Conservation (phyloP, 495 filamentous ascomycete species). For the Rhypophila decipiens region DNA sequence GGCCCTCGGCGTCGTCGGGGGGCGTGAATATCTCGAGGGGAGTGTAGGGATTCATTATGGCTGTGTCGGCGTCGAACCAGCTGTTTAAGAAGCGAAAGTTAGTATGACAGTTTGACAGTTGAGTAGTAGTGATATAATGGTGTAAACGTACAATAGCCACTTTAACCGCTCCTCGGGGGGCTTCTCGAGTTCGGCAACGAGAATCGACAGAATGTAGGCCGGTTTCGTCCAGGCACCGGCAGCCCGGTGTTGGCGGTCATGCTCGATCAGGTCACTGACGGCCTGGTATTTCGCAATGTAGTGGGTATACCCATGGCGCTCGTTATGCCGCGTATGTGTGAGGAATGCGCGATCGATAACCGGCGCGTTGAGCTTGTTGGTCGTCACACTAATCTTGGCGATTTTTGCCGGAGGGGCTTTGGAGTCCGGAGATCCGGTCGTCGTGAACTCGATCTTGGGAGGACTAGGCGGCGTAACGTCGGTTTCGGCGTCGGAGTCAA, state of each 20-base stretch:
- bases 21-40: constrained; percentile 48
- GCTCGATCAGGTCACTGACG: constrained; percentile 19
- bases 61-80: constrained; percentile 49
- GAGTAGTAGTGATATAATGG: too few relatives aligned
- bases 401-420: constrained; percentile 6
- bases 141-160: constrained; percentile 46
- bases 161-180: constrained; percentile 39
- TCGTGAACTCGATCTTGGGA: too few relatives aligned
- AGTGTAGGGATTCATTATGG: constrained; percentile 47
- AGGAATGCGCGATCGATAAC: constrained; percentile 18
- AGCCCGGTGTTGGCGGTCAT: constrained; percentile 13
- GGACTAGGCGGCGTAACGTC: too few relatives aligned
- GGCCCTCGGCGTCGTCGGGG: constrained; percentile 24
- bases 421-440: too few relatives aligned
- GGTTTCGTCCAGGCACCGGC: constrained; percentile 40
- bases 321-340: constrained; percentile 18
- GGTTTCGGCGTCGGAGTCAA: neutral
- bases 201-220: constrained; percentile 39
- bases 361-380: constrained; percentile 16
- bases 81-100: constrained; percentile 13
- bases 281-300: constrained; percentile 16
- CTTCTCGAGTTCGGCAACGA: constrained; percentile 45
- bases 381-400: constrained; percentile 20
- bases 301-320: constrained; percentile 17
- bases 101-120: too few relatives aligned